Conservation (phyloP, 768 basidiomycete genomes). For the Chlorophyllum brunneum region DNA sequence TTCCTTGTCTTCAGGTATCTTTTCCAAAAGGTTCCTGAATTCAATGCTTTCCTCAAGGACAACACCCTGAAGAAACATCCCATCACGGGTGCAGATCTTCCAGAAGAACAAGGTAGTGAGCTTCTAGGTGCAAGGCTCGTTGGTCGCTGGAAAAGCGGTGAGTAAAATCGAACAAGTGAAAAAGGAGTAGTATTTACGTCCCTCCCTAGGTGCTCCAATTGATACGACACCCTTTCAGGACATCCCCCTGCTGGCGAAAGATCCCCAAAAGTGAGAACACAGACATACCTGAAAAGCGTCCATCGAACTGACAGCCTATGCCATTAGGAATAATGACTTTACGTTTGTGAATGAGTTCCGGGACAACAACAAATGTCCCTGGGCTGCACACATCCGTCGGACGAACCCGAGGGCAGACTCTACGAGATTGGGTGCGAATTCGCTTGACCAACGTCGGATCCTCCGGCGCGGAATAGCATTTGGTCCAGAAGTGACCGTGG, state of each 20-base stretch:
- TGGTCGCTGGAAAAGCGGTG: slow-evolving; percentile 55
- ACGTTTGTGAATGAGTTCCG: slow-evolving; percentile 30
- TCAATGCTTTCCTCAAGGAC: slow-evolving; percentile 39
- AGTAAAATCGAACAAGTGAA: slow-evolving; percentile 15
- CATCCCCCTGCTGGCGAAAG: slow-evolving; percentile 30
- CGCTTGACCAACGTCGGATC: slow-evolving; percentile 34
- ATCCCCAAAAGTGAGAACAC: slow-evolving; percentile 33
- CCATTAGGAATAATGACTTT: slow-evolving; percentile 39
- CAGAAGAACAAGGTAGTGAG: slow-evolving; percentile 37
- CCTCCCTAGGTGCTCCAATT: slow-evolving; percentile 38
- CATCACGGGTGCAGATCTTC: slow-evolving; percentile 26
- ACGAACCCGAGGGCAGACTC: slow-evolving; percentile 44
- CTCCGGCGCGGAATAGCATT: slow-evolving; percentile 48
- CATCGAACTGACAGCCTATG: slow-evolving; percentile 3
- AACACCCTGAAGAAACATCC: slow-evolving; percentile 37
- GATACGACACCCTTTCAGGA: slow-evolving; percentile 41
- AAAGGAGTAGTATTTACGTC: background rate
- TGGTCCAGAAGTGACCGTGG: slow-evolving; percentile 44
- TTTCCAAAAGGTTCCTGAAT: slow-evolving; percentile 50
- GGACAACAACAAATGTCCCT: slow-evolving; percentile 39
- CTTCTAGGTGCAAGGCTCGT: slow-evolving; percentile 50
- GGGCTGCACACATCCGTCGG: slow-evolving; percentile 46
- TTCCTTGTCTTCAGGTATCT: slow-evolving; percentile 51
- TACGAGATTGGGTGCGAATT: slow-evolving; percentile 17
- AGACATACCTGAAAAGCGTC: background rate